Percentiles rank a stretch among this genome's conserved stretches.
Conservation (phyloP, 805 yeast genomes). For the Sugiyamaella lignohabitans region DNA sequence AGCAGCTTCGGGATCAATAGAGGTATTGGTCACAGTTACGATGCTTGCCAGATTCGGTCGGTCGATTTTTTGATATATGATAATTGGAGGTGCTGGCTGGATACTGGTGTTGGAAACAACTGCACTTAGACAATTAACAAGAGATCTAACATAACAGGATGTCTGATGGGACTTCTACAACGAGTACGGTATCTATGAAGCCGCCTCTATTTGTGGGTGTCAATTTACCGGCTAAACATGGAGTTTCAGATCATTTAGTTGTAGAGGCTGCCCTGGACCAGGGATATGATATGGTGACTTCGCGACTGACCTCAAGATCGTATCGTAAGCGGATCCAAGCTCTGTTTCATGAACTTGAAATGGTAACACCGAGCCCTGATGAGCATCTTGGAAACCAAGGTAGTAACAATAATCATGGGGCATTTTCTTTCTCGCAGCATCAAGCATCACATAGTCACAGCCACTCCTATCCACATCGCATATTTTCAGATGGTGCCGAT, state of each 20-base stretch:
- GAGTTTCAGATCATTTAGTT: conserved; percentile 23
- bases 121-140: no score
- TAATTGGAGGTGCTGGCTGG: no score
- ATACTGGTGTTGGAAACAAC: no score
- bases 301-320: conserved; percentile 47
- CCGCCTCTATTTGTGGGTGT: conserved; percentile 29
- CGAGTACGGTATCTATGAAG: background rate
- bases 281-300: conserved; percentile 48
- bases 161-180: background rate
- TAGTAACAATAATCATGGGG: background rate
- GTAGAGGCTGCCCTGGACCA: conserved; percentile 30
- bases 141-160: no score
- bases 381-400: background rate
- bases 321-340: conserved; percentile 28
- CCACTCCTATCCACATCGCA: background rate
- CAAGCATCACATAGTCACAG: background rate
- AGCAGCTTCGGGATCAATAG: no score
- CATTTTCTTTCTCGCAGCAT: background rate
- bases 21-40: no score
- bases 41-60: no score
- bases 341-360: conserved; percentile 17
- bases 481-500: background rate
- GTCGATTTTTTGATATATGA: no score
- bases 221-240: conserved; percentile 30
- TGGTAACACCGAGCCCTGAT: background rate